A percentile compares a stretch with the other conserved stretches of the same genome.
phyloP scores from a whole-genome alignment of 1,139 yeast species.

The Hansenula lynferdii region DNA sequence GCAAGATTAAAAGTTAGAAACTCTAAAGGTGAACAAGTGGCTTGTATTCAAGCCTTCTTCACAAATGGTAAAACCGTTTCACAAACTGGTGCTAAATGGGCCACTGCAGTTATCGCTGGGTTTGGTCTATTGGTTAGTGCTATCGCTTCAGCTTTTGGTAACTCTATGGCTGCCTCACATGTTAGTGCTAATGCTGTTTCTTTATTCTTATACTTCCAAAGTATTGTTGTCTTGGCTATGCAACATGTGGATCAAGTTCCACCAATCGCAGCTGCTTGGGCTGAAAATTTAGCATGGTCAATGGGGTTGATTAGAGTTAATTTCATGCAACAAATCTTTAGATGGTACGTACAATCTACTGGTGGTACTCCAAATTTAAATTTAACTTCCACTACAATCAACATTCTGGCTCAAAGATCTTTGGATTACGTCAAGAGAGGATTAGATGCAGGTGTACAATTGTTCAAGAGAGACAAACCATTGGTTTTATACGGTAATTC shows the following conservation, averaged over 20 bases:
- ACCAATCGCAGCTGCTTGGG: constrained; percentile 78
- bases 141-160: constrained; percentile 64
- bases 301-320: constrained; percentile 69
- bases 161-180: constrained; percentile 75
- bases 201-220: constrained; percentile 69
- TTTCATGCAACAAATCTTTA: constrained; percentile 72
- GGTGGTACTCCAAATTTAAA: constrained; percentile 69
- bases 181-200: constrained; percentile 74
- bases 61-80: constrained; percentile 71
- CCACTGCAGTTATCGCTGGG: constrained; percentile 77
- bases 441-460: no score
- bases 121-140: constrained; percentile 70
- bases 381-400: constrained; percentile 50
- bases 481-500: constrained; percentile 35
- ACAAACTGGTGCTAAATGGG: constrained; percentile 79
- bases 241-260: constrained; percentile 69
- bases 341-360: constrained; percentile 79
- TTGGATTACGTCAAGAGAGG: constrained; percentile 25
- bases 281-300: constrained; percentile 80
- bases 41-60: constrained; percentile 68
- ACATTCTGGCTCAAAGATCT: constrained; percentile 68
- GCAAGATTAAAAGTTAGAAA: constrained; percentile 44
- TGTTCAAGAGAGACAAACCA: constrained; percentile 27
- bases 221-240: constrained; percentile 71
- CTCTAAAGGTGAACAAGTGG: constrained; percentile 40